These are phyloP conservation scores for Globisporangium barbulae DNA, from an alignment of 352 stramenopile species.

Conservation along the genomic window DNA sequence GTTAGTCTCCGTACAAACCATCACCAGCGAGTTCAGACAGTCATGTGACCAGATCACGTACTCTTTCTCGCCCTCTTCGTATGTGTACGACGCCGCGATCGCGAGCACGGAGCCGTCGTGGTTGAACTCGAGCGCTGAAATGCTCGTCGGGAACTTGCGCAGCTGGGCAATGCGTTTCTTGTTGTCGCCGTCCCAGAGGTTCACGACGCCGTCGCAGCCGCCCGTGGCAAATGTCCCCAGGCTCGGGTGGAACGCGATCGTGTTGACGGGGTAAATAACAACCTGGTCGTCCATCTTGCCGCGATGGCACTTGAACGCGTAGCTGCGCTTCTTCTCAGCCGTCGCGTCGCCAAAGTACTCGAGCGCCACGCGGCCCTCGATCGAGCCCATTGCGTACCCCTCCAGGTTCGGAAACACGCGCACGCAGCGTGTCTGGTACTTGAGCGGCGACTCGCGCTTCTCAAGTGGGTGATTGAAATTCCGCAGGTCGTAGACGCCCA, in stretches of 20 bases:
- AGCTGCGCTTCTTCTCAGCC: constrained; percentile 70
- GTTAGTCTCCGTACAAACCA: neutral
- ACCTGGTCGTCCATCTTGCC: constrained; percentile 80
- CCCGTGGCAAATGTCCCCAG: constrained; percentile 95
- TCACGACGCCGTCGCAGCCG: constrained; percentile 92
- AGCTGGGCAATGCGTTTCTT: constrained; percentile 94
- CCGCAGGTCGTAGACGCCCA: constrained; percentile 83
- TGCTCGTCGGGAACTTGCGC: constrained; percentile 77
- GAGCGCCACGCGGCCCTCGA: constrained; percentile 96
- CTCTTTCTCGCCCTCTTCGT: constrained; percentile 97
- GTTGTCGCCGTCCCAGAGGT: constrained; percentile 93
- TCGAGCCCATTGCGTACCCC: constrained; percentile 91
- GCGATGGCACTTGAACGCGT: constrained; percentile 98
- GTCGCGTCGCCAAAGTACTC: constrained; percentile 90
- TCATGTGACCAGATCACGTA: constrained; percentile 24
- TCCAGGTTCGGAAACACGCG: constrained; percentile 61
- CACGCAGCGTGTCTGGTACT: constrained; percentile 92
- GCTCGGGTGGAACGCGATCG: constrained; percentile 94
- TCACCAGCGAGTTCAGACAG: too few species aligned
- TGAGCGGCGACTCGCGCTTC: constrained; percentile 73
- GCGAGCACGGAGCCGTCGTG: constrained; percentile 91
- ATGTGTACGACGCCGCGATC: constrained; percentile 96
- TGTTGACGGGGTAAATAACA: constrained; percentile 95
- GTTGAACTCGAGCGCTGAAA: constrained; percentile 94
- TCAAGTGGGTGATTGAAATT: constrained; percentile 64